Conservation (phyloP, 306 rosid genomes). For the Geum urbanum region DNA sequence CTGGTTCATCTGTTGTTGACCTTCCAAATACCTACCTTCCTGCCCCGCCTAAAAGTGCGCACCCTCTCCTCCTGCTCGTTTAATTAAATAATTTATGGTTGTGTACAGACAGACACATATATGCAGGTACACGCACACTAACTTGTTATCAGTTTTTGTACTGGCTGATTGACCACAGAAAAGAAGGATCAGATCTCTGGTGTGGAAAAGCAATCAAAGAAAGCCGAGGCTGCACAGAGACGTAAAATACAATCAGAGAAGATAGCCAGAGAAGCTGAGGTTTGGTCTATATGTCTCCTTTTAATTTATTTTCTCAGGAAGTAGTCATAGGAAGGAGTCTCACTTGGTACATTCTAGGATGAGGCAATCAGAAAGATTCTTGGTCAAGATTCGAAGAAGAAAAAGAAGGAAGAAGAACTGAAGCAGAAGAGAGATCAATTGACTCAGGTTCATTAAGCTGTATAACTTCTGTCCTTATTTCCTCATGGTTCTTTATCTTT, state of each 20-base stretch:
- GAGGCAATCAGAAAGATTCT: constrained; percentile 62
- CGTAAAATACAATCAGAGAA: constrained; percentile 51
- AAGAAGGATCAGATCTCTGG: constrained; percentile 44
- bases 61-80: background rate
- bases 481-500: background rate
- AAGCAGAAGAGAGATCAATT: constrained; percentile 40
- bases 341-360: constrained; percentile 36
- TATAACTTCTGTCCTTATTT: background rate
- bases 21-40: constrained; percentile 22
- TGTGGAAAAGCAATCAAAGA: constrained; percentile 52
- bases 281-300: constrained; percentile 23
- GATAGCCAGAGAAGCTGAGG: constrained; percentile 61
- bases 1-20: constrained; percentile 27
- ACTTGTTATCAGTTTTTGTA: constrained; percentile 19
- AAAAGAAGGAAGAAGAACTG: constrained; percentile 51
- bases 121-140: background rate
- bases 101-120: background rate
- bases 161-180: constrained; percentile 31
- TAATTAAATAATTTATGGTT: background rate
- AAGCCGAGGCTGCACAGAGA: constrained; percentile 54
- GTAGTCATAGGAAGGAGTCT: constrained; percentile 8
- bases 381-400: constrained; percentile 58
- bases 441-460: constrained; percentile 30
- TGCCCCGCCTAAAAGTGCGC: constrained; percentile 36
- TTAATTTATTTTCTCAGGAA: constrained; percentile 6